A percentile compares a stretch with the other conserved stretches of the same genome.
Evolutionary conservation across 768 basidiomycete species (phyloP).

Genomic region (Dioszegia crocea): DNA sequence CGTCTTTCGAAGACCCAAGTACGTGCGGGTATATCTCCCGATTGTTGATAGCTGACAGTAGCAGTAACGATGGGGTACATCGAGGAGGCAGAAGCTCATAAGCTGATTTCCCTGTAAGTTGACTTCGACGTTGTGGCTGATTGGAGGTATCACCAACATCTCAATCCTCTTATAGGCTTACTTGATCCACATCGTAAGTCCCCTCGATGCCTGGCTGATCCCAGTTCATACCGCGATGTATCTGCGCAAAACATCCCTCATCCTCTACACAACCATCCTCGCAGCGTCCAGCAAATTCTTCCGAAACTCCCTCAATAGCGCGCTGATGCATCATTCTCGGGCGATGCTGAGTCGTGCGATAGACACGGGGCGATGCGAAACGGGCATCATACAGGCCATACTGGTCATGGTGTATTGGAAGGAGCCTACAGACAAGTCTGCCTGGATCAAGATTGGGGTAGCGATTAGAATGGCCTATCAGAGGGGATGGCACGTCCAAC

Average conservation of each 20-base stretch:
- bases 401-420: constrained; percentile 22
- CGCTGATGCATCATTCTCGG: constrained; percentile 13
- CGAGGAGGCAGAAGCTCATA: background rate
- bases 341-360: constrained; percentile 11
- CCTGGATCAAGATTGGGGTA: constrained; percentile 22
- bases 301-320: background rate
- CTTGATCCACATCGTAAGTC: constrained; percentile 15
- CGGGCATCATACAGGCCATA: constrained; percentile 12
- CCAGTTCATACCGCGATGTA: constrained; percentile 68
- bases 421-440: constrained; percentile 12
- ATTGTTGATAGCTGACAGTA: background rate
- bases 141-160: background rate
- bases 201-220: constrained; percentile 1
- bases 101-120: background rate
- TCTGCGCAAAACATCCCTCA: constrained; percentile 71
- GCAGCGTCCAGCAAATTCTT: constrained; percentile 71
- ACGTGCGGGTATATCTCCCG: too few species aligned
- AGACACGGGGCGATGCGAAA: constrained; percentile 2
- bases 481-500: background rate
- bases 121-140: background rate
- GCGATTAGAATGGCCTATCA: constrained; percentile 13
- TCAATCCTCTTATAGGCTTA: constrained; percentile 13
- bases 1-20: too few species aligned
- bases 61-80: background rate
- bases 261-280: constrained; percentile 77